Evolutionary conservation across 2,329 filamentous ascomycete species (phyloP).

Genomic region (Fusarium avenaceum): DNA sequence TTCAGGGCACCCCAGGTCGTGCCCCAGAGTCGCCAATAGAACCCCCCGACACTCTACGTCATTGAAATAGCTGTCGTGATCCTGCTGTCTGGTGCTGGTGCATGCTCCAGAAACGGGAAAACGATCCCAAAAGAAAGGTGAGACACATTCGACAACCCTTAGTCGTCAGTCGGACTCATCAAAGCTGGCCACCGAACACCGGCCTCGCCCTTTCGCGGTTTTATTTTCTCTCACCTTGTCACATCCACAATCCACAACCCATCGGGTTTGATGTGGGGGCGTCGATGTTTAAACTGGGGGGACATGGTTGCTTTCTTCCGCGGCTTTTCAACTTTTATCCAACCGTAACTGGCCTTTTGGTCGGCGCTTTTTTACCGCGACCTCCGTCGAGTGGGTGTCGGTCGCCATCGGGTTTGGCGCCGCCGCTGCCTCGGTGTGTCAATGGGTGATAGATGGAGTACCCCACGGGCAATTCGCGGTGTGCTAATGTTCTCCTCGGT

Average conservation of each 20-base stretch:
- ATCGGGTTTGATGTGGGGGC: constrained; percentile 48
- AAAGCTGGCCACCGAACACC: background rate
- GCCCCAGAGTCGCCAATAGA: constrained; percentile 42
- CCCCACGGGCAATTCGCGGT: constrained; percentile 40
- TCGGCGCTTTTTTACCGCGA: constrained; percentile 36
- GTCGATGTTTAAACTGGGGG: constrained; percentile 33
- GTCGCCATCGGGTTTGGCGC: constrained; percentile 19
- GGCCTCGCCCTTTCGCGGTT: constrained; percentile 24
- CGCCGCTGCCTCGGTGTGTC: constrained; percentile 44
- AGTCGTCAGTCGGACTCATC: no score
- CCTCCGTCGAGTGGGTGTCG: constrained; percentile 32
- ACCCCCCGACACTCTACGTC: constrained; percentile 43
- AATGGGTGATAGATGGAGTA: constrained; percentile 27
- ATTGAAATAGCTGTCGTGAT: constrained; percentile 41
- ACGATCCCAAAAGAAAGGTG: constrained; percentile 31
- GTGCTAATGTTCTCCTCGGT: constrained; percentile 29
- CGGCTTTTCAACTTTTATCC: constrained; percentile 11
- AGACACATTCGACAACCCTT: constrained; percentile 40
- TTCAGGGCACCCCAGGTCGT: constrained; percentile 42
- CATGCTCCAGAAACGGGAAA: constrained; percentile 20
- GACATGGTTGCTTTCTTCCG: constrained; percentile 32
- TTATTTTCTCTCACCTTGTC: constrained; percentile 15
- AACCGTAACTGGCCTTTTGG: constrained; percentile 21
- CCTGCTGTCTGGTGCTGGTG: background rate
- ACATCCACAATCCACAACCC: constrained; percentile 29